A percentile compares a stretch with the other conserved stretches of the same genome.
phyloP scores from a whole-genome alignment of 495 filamentous ascomycete genomes.

The Glutinoglossum americanum region DNA sequence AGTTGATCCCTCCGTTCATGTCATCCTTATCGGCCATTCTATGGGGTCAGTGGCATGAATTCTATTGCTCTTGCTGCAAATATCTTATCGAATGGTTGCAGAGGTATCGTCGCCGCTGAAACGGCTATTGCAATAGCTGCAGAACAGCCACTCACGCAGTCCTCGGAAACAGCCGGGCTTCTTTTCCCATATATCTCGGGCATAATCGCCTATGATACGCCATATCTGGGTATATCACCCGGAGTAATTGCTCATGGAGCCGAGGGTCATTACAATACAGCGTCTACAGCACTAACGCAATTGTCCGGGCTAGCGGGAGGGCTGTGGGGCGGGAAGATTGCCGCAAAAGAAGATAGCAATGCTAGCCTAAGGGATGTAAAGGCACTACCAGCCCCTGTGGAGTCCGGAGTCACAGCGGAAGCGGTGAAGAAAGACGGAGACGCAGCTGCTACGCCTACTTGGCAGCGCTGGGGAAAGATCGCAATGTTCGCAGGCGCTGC shows the following conservation, averaged over 20 bases:
- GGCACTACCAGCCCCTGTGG: neutral
- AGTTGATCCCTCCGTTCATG: conserved; percentile 68
- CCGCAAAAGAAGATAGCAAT: conserved; percentile 11
- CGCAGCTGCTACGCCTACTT: conserved; percentile 30
- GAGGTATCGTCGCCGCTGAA: conserved; percentile 83
- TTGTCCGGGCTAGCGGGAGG: conserved; percentile 37
- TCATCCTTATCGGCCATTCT: conserved; percentile 70
- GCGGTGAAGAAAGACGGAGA: conserved; percentile 14
- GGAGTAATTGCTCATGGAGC: conserved; percentile 77
- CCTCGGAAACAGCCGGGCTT: conserved; percentile 4
- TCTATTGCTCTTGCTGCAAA: neutral
- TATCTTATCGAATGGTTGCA: conserved; percentile 1
- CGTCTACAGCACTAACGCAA: conserved; percentile 43
- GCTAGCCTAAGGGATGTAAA: neutral
- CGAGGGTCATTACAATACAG: conserved; percentile 62
- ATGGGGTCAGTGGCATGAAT: conserved; percentile 37
- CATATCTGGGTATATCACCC: conserved; percentile 75
- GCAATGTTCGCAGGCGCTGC: conserved; percentile 69
- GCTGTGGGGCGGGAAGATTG: conserved; percentile 31
- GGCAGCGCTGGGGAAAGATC: conserved; percentile 46
- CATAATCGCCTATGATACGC: conserved; percentile 86
- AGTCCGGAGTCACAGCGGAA: neutral
- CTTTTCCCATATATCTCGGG: conserved; percentile 48
- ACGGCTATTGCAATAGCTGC: conserved; percentile 45
- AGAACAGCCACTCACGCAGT: conserved; percentile 39